Evolutionary conservation across 768 basidiomycete genomes (phyloP).

Genomic region (Hortiboletus flavorubellus): DNA sequence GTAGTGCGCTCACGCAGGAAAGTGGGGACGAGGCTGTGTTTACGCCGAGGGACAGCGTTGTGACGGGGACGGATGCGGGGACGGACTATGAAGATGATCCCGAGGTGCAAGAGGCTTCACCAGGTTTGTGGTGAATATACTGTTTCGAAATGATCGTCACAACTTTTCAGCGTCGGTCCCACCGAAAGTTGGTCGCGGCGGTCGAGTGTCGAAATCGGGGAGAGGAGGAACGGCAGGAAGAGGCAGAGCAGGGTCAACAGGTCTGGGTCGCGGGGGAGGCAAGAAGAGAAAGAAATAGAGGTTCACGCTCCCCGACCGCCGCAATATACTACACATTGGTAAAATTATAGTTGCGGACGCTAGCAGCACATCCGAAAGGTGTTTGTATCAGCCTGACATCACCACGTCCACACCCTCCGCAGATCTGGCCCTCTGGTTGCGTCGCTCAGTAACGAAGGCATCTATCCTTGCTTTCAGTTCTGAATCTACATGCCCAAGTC

Average conservation of each 20-base stretch:
- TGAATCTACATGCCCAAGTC: conserved; percentile 40
- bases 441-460: conserved; percentile 60
- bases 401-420: conserved; percentile 31
- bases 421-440: conserved; percentile 32
- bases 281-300: conserved; percentile 35
- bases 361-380: conserved; percentile 7
- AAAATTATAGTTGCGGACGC: conserved; percentile 1
- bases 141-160: conserved; percentile 11
- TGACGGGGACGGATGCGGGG: conserved; percentile 68
- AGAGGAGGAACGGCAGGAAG: conserved; percentile 26
- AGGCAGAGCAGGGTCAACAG: conserved; percentile 24
- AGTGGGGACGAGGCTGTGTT: conserved; percentile 69
- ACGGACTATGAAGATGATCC: conserved; percentile 74
- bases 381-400: conserved; percentile 17
- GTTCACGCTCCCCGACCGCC: background rate
- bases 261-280: conserved; percentile 22
- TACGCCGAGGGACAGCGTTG: conserved; percentile 62
- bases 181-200: conserved; percentile 24
- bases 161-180: conserved; percentile 16
- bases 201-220: conserved; percentile 24
- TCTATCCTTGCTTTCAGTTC: conserved; percentile 77
- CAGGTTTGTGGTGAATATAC: conserved; percentile 41
- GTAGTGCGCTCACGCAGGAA: conserved; percentile 79
- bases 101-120: conserved; percentile 57
- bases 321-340: background rate